These are phyloP conservation scores for Corynascus novoguineensis DNA, from an alignment of 495 filamentous ascomycete genomes.

Conservation along the genomic window DNA sequence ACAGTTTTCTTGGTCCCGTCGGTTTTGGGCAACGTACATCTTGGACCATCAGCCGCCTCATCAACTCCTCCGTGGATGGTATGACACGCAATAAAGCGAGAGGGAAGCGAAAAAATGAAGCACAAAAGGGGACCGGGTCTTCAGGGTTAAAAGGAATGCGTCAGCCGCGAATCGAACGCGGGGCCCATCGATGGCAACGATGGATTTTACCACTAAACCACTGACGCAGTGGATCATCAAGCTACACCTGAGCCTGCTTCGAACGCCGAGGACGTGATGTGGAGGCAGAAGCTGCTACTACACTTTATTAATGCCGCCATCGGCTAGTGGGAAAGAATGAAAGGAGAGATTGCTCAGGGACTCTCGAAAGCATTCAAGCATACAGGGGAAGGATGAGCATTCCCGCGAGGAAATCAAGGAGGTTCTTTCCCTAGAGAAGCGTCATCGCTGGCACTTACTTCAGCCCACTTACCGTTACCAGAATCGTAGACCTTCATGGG, in stretches of 20 bases:
- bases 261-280: neutral
- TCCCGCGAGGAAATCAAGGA: no score
- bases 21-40: neutral
- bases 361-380: no score
- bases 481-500: no score
- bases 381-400: no score
- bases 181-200: slow-evolving; percentile 50
- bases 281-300: neutral
- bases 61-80: no score
- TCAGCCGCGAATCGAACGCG: slow-evolving; percentile 46
- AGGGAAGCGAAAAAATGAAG: neutral
- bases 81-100: neutral
- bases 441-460: no score
- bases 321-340: no score
- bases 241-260: neutral
- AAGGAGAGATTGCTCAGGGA: no score
- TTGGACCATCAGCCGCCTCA: neutral
- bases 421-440: no score
- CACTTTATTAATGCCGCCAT: neutral
- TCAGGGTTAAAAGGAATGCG: slow-evolving; percentile 1
- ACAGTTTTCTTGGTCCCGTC: neutral
- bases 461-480: no score
- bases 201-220: slow-evolving; percentile 39
- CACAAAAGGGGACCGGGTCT: neutral
- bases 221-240: neutral